Conservation (phyloP, 768 basidiomycete species). For the Boletus rufocinnamomeus region DNA sequence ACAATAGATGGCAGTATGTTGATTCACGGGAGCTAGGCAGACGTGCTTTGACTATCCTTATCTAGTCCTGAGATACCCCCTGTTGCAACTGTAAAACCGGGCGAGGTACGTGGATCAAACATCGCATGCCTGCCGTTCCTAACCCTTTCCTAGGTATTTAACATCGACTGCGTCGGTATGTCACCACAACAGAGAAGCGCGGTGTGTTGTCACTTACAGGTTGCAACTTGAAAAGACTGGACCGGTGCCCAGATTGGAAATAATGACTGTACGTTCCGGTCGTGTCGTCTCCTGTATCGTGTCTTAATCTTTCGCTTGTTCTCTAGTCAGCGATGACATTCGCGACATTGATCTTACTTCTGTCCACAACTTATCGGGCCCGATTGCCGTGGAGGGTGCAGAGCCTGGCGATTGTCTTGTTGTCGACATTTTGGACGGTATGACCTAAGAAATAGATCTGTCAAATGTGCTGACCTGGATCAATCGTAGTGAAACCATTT, state of each 20-base stretch:
- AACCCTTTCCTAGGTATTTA: slow-evolving; percentile 53
- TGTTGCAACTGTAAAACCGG: slow-evolving; percentile 60
- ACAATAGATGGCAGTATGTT: slow-evolving; percentile 76
- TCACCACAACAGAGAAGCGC: background rate
- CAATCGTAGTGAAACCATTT: slow-evolving; percentile 54
- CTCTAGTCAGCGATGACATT: slow-evolving; percentile 64
- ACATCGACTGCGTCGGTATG: slow-evolving; percentile 67
- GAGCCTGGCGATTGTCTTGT: slow-evolving; percentile 80
- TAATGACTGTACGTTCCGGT: slow-evolving; percentile 55
- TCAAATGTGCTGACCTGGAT: background rate
- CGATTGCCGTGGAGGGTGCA: slow-evolving; percentile 71
- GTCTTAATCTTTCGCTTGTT: background rate
- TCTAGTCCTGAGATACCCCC: slow-evolving; percentile 67
- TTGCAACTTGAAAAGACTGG: slow-evolving; percentile 53
- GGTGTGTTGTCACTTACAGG: background rate
- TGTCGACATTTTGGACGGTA: slow-evolving; percentile 78
- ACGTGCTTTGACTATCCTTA: background rate
- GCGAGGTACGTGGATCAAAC: slow-evolving; percentile 41
- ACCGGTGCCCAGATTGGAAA: slow-evolving; percentile 80
- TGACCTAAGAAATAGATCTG: background rate
- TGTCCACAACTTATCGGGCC: slow-evolving; percentile 77
- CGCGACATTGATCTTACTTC: slow-evolving; percentile 63
- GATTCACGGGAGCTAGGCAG: background rate
- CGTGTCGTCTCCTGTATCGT: background rate
- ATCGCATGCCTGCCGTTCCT: background rate